These are phyloP conservation scores for Carallia pectinifolia DNA, from an alignment of 345 rosid genomes.

Conservation along the genomic window DNA sequence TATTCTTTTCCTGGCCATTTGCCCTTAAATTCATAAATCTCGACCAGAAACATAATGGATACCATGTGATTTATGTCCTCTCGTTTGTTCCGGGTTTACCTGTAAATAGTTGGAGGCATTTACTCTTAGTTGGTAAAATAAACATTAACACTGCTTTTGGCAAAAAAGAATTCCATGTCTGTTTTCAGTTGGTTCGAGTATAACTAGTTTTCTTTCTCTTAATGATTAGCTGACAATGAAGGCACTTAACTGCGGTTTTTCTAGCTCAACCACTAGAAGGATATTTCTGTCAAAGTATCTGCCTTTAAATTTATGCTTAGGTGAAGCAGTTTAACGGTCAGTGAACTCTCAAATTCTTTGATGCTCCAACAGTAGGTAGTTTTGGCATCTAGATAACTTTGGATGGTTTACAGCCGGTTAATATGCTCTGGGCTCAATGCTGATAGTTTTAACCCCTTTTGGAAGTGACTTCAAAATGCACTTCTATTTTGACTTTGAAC, in stretches of 20 bases:
- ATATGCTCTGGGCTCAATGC: neutral
- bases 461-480: neutral
- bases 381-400: no score
- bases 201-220: no score
- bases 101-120: neutral
- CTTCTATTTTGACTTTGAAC: neutral
- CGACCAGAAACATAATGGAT: neutral
- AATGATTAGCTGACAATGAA: no score
- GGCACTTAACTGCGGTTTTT: no score
- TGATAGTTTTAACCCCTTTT: neutral
- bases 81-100: neutral
- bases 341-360: no score
- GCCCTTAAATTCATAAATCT: neutral
- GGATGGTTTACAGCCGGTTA: neutral
- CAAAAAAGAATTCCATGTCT: no score
- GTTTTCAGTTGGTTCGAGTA: no score
- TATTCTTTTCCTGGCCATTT: neutral
- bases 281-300: neutral
- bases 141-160: no score
- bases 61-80: neutral
- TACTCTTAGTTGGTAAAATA: neutral
- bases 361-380: no score
- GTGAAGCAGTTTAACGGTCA: neutral
- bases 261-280: neutral
- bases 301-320: neutral